A percentile compares a stretch with the other conserved stretches of the same genome.
phyloP scores from a whole-genome alignment of 164 flowering plant species.

The Macadamia integrifolia region DNA sequence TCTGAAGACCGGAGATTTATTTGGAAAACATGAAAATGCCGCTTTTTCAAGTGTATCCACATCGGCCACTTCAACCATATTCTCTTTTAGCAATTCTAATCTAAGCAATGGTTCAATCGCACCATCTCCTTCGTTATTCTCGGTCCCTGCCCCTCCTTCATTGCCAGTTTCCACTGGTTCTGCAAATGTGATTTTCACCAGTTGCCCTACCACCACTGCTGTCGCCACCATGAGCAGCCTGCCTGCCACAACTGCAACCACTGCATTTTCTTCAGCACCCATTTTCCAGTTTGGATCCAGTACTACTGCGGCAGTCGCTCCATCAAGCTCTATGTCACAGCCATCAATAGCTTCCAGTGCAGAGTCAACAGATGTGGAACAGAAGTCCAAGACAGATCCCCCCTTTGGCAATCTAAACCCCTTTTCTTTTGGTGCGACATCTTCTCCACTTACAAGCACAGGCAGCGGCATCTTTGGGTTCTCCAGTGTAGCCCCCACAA shows the following conservation, averaged over 20 bases:
- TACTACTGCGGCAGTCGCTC: slow-evolving; percentile 12
- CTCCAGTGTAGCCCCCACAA: slow-evolving; percentile 24
- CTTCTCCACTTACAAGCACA: slow-evolving; percentile 20
- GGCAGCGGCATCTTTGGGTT: slow-evolving; percentile 38
- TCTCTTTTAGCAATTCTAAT: slow-evolving; percentile 28
- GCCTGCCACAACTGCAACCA: slow-evolving; percentile 22
- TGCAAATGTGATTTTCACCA: slow-evolving; percentile 5
- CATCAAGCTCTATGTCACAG: slow-evolving; percentile 23
- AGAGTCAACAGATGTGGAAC: slow-evolving; percentile 21
- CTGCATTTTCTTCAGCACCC: slow-evolving; percentile 25
- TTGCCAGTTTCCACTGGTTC: slow-evolving; percentile 11
- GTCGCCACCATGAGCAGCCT: slow-evolving; percentile 9
- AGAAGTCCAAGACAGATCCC: slow-evolving; percentile 24
- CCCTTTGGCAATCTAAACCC: slow-evolving; percentile 22
- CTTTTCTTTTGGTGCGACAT: slow-evolving; percentile 22
- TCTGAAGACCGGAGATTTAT: slow-evolving; percentile 14
- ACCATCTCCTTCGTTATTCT: slow-evolving; percentile 23
- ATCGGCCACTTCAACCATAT: slow-evolving; percentile 21
- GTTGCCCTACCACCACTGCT: background rate
- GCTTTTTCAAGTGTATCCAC: slow-evolving; percentile 14
- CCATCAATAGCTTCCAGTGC: slow-evolving; percentile 17
- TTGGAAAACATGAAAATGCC: slow-evolving; percentile 22
- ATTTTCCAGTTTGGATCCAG: slow-evolving; percentile 33
- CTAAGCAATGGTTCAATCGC: slow-evolving; percentile 34
- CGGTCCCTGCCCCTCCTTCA: slow-evolving; percentile 12